phyloP scores from a whole-genome alignment of 371 early-diverging fungal species.

The Rhizoclosmatium hyalinum region DNA sequence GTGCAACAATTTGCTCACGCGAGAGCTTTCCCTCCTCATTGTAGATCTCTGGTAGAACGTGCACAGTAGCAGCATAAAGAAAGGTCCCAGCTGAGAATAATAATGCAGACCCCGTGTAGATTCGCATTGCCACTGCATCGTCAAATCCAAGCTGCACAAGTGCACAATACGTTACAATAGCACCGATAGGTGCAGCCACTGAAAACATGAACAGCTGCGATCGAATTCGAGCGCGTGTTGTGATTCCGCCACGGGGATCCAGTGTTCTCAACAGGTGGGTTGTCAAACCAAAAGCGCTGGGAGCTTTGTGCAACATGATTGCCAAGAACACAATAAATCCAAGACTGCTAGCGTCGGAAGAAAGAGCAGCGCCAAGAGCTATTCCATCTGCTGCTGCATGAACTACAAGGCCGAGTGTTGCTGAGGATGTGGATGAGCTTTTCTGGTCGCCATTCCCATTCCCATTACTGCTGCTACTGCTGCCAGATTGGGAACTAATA shows the following conservation, averaged over 20 bases:
- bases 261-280: slow-evolving; percentile 73
- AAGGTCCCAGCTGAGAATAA: slow-evolving; percentile 78
- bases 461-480: neutral
- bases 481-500: neutral
- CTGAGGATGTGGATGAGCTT: slow-evolving; percentile 42
- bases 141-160: slow-evolving; percentile 40
- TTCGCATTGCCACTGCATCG: slow-evolving; percentile 53
- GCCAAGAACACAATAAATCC: slow-evolving; percentile 91
- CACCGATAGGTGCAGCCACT: slow-evolving; percentile 82
- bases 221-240: slow-evolving; percentile 68
- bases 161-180: slow-evolving; percentile 73
- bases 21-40: slow-evolving; percentile 16
- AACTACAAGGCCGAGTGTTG: slow-evolving; percentile 87
- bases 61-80: slow-evolving; percentile 88
- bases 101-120: slow-evolving; percentile 84
- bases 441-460: neutral
- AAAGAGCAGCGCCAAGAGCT: slow-evolving; percentile 83
- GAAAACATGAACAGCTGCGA: slow-evolving; percentile 84
- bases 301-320: slow-evolving; percentile 96
- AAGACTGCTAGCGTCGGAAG: slow-evolving; percentile 52
- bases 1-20: slow-evolving; percentile 37
- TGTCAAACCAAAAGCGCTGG: slow-evolving; percentile 89
- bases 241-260: slow-evolving; percentile 54
- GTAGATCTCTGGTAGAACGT: slow-evolving; percentile 71
- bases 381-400: slow-evolving; percentile 96